Evolutionary conservation across 176 grass and related monocot species (phyloP), one percentile per base, ranked within the genome.

Genomic region (Lolium rigidum): DNA sequence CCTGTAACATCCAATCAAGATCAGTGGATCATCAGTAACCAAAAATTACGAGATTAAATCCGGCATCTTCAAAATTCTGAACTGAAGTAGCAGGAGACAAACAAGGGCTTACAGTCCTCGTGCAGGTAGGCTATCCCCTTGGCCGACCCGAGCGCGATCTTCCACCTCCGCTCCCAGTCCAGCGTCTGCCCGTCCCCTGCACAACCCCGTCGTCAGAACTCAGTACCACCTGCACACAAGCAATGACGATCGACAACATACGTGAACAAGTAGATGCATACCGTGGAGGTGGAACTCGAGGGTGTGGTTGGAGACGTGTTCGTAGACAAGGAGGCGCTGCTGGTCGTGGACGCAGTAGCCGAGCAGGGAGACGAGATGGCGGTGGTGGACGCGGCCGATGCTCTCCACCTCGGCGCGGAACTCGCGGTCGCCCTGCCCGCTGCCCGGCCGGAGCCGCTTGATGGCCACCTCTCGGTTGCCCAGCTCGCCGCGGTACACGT

Each of bases 331-430:
- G 26, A 98, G 77, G 25, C 91, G 91, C 47, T 98, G 93, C 14
- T 94, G 84, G 81, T 62, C 86, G 54, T 88, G 71, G 85, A 95
- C 92, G 89, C 95, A 98, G 87, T 89, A 95, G 0, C 93, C 95
- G 5, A 95, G 78, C 58, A 95, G 92, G 35, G 89, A 85, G 16
- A 98, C 95, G 55, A 98, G 84, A 83, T 98, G 85, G 52, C 70
- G 82, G 87, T 98, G 95, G 87, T 98, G 95, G 3, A 98, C 86
- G 26, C 91, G 93, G 86, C 93, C 93, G 83, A 95, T 95, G 71
- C 92, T 94, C 74, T 98, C 93, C 37, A 98, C 93, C 86, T 98
- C 96, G 9, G 96, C 90, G 73, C 65, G 93, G 90, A 98, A 98
- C 83, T 98, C 96, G 60, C 90, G 91, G 13, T 98, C 93, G 15